These are phyloP conservation scores for Termitomyces sp. DNA, from an alignment of 768 basidiomycete genomes.

Conservation along the genomic window DNA sequence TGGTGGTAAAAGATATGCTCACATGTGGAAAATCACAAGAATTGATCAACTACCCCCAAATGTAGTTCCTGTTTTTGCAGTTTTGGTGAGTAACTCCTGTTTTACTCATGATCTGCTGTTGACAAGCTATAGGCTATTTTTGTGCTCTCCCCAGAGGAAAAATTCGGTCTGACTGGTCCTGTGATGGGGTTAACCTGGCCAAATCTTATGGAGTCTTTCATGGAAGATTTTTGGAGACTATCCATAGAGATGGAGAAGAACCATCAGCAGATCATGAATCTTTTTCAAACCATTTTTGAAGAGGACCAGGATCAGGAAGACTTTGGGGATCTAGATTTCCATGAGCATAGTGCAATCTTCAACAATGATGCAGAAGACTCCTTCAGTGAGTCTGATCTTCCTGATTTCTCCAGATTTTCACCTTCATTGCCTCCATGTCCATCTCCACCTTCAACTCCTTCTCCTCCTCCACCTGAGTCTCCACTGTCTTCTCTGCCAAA, in stretches of 20 bases:
- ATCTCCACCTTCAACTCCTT: too few relatives aligned
- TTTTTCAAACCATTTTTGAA: background rate
- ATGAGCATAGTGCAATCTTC: background rate
- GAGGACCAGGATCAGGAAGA: background rate
- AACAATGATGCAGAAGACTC: background rate
- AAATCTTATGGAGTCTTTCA: background rate
- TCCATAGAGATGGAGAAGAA: background rate
- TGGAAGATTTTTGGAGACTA: background rate
- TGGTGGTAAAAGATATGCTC: background rate
- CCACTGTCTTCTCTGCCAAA: too few relatives aligned
- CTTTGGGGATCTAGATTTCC: background rate
- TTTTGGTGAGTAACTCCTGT: background rate
- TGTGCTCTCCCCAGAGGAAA: background rate
- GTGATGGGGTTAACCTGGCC: background rate
- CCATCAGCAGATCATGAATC: background rate
- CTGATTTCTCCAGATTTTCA: too few relatives aligned
- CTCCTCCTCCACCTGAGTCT: too few relatives aligned
- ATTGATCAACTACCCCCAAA: background rate
- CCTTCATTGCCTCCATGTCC: too few relatives aligned
- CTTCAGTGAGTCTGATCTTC: background rate
- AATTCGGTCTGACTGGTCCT: background rate
- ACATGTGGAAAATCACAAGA: background rate
- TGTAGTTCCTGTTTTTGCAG: background rate
- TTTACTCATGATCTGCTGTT: background rate
- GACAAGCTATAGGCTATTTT: background rate